Base-by-base conservation (phyloP, 805 yeast species). In the Groenewaldozyma salmanticensis region DNA sequence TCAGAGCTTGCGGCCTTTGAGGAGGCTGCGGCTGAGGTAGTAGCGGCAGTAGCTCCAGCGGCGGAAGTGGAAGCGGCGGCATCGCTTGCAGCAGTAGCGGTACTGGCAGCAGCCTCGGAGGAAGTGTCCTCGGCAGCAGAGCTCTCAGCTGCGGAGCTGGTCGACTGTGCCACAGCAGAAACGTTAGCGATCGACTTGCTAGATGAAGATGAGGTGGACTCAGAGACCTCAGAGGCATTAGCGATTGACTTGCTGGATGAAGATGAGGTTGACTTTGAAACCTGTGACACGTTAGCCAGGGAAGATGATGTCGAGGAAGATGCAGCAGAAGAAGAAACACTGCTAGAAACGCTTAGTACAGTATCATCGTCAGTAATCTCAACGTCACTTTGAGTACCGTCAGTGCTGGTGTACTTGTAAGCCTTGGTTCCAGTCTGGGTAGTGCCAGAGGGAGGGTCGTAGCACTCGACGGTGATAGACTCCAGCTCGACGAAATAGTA, bases 401-500 rank as follows among this genome's bases (percentile, higher is more conserved):
- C 64, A 52, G 65, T 68, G 52, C 59, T 67, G 29, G 74, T 74
- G 65, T 67, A 83, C n/a, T 66, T 59, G 54, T 80, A 79, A 0
- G 81, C 65, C 24, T 54, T 58, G 33, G 71, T 58, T 36, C 79
- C 79, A 29, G 60, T 59, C 33, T 59, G 56, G 33, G 53, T 48
- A 18, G 77, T 69, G 22, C 64, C 72, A 9, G 66, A 51, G 20
- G 96, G 95, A 31, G 85, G 73, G 53, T 73, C 85, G 61, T 83
- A 81, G 54, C 94, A 76, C 38, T 75, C 69, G 37, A 87, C 71
- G 13, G 70, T 65, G 21, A 84, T 67, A 34, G 72, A 70, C 52
- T 78, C 68, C 33, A 88, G 53, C 44, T 73, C 68, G 21, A 82
- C 79, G 58, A 76, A 85, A 64, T 75, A 79, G 65, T 87, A 88